Base-by-base conservation (phyloP, 768 basidiomycete species). In the Agrocybe praecox region DNA sequence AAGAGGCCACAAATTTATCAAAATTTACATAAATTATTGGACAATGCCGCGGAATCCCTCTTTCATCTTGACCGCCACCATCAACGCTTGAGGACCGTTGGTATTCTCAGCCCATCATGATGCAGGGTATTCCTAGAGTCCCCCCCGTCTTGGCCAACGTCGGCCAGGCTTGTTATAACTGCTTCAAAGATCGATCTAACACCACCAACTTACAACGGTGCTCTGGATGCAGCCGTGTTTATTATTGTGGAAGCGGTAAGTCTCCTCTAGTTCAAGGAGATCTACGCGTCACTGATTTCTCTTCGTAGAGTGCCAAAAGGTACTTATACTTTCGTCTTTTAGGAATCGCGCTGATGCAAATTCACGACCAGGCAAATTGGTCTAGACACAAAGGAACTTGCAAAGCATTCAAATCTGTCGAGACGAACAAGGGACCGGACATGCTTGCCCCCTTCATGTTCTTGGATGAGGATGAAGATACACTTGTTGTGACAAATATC, bases 241-340 rank as follows among this genome's bases (percentile, higher is more conserved):
- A 64, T 14, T 75, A 75, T 54, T 75, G 73, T 51, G 62, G 69
- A 19, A 19, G 60, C 48, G 67, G 71, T 74, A 55, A 14, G 63
- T 36, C 19, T 19, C 12, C 48, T 40, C 19, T 15, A 34, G 42
- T 1, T 24, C 15, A 11, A 26, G 32, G 29, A 22, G 19, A 52
- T 14, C 22, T 26, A 0, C 34, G 15, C 42, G 10, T 19, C 7
- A 29, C 17, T 19, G 18, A 14, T 55, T 5, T 26, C 23, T 26
- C 8, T 24, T 33, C 15, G 21, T 43, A 74, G 73, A 46, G 7
- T 73, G 72, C 49, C 72, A 73, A 63, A 71, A 72, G 59, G 72
- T 71, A 19, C 22, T 57, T 48, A 23, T 19, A 14, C 19, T 14
- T 4, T 18, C 15, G 53, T 34, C 21, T 10, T 22, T 51, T 52